Evolutionary conservation across 2,329 filamentous ascomycete genomes (phyloP).

Genomic region (Pseudocercospora musae): DNA sequence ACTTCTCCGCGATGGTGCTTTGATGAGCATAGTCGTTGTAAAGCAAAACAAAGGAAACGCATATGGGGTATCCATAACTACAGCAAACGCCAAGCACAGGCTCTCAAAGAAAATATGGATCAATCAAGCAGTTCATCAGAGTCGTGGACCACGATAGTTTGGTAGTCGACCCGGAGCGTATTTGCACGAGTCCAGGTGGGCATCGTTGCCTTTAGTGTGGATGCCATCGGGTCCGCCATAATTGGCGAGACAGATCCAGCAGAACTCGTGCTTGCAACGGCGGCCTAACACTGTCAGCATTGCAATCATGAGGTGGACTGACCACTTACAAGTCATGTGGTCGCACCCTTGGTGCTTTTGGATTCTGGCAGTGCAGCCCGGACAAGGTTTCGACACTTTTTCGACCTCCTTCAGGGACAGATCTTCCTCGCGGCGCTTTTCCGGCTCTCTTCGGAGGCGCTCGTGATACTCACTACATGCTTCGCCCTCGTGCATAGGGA

Average conservation of each 20-base stretch:
- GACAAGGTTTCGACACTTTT: slow-evolving; percentile 16
- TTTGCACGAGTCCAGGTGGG: not conserved
- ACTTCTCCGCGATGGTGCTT: no score
- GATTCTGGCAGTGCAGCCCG: not conserved
- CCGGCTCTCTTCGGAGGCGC: not conserved
- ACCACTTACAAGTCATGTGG: slow-evolving; percentile 4
- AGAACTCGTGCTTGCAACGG: slow-evolving; percentile 17
- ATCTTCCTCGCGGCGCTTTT: slow-evolving; percentile 5
- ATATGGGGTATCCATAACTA: not conserved
- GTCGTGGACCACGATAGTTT: not conserved
- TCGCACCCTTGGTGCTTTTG: slow-evolving; percentile 9
- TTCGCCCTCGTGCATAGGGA: slow-evolving; percentile 11
- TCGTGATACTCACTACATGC: not conserved
- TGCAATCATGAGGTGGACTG: not conserved
- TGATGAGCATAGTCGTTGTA: no score
- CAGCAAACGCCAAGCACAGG: not conserved
- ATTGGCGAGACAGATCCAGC: slow-evolving; percentile 13
- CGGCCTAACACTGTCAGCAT: not conserved
- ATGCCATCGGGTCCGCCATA: not conserved
- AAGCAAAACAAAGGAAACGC: not conserved
- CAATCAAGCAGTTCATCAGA: not conserved
- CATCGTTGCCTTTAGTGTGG: not conserved
- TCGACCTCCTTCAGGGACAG: not conserved
- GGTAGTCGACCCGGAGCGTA: not conserved
- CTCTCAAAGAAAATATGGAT: not conserved